A percentile compares a stretch with the other conserved stretches of the same genome.
phyloP scores from a whole-genome alignment of 108 stramenopile species.

The Nitzschia inconspicua region DNA sequence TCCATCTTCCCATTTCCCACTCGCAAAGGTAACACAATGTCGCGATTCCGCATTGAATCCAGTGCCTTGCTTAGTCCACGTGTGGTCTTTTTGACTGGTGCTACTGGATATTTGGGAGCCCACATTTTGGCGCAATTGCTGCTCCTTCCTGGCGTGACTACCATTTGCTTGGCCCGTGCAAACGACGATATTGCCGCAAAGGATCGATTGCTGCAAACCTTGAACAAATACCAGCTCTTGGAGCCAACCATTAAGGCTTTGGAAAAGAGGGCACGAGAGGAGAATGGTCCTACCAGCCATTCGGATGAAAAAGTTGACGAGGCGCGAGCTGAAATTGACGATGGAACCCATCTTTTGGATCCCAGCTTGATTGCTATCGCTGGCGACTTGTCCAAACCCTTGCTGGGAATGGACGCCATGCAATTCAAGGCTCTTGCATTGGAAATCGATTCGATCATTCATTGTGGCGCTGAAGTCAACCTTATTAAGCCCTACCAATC shows the following conservation, averaged over 20 bases:
- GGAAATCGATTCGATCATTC: conserved; percentile 69
- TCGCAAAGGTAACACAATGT: conserved; percentile 25
- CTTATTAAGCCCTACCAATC: conserved; percentile 63
- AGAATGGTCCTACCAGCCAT: neutral
- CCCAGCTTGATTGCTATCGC: conserved; percentile 41
- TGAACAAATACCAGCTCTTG: conserved; percentile 33
- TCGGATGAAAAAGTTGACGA: neutral
- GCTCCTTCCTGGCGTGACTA: conserved; percentile 40
- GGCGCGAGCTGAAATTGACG: neutral
- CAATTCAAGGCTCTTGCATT: conserved; percentile 60
- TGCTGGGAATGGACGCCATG: conserved; percentile 49
- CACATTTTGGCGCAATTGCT: conserved; percentile 63
- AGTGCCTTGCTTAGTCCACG: conserved; percentile 27
- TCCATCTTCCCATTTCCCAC: conserved; percentile 28
- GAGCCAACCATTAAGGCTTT: neutral
- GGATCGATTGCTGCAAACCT: conserved; percentile 29
- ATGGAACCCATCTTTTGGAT: conserved; percentile 15
- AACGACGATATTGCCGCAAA: conserved; percentile 35
- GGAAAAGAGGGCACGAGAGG: neutral
- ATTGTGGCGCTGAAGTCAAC: conserved; percentile 75
- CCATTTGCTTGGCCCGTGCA: conserved; percentile 63
- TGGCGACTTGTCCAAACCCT: conserved; percentile 57
- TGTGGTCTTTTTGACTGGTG: conserved; percentile 70
- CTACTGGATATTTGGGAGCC: conserved; percentile 69
- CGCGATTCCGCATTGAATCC: conserved; percentile 30